These are phyloP conservation scores for Aspergillus glaucus DNA, from an alignment of 2,329 filamentous ascomycete species.

Conservation along the genomic window DNA sequence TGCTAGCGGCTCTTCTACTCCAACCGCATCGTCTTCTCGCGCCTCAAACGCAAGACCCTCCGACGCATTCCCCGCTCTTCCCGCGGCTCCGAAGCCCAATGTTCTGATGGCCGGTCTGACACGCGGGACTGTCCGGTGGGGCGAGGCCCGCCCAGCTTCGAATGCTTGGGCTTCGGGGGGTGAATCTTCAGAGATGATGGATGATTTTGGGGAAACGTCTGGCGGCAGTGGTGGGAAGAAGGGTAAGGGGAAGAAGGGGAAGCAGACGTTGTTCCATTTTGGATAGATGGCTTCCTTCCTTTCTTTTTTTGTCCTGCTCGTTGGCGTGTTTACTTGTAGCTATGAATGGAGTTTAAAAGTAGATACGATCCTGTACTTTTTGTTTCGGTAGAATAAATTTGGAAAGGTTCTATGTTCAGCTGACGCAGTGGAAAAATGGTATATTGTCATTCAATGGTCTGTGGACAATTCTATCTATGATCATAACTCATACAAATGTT, in stretches of 20 bases:
- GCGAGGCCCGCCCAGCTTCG: constrained; percentile 29
- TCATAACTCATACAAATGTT: too few relatives aligned
- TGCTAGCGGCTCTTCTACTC: background rate
- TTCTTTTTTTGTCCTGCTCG: constrained; percentile 1
- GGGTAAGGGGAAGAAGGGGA: constrained; percentile 36
- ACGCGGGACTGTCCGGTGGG: constrained; percentile 42
- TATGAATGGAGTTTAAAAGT: background rate
- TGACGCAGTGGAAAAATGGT: too few relatives aligned
- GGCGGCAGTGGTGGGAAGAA: constrained; percentile 26
- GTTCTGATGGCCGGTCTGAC: constrained; percentile 47
- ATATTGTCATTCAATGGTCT: too few relatives aligned
- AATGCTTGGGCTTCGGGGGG: constrained; percentile 34
- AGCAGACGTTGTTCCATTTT: constrained; percentile 36
- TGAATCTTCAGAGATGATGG: constrained; percentile 8
- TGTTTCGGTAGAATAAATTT: background rate
- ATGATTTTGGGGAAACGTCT: constrained; percentile 13
- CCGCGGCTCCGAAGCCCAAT: constrained; percentile 65
- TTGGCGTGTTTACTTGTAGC: background rate
- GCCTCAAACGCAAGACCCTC: constrained; percentile 19
- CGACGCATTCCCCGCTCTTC: constrained; percentile 77
- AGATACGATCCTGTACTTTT: background rate
- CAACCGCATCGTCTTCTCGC: constrained; percentile 19
- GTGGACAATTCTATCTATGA: too few relatives aligned
- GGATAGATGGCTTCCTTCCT: constrained; percentile 13
- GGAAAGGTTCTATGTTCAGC: background rate